A percentile compares a stretch with the other conserved stretches of the same genome.
Conservation (phyloP, 495 filamentous ascomycete species). For the Podospora fimiseda region DNA sequence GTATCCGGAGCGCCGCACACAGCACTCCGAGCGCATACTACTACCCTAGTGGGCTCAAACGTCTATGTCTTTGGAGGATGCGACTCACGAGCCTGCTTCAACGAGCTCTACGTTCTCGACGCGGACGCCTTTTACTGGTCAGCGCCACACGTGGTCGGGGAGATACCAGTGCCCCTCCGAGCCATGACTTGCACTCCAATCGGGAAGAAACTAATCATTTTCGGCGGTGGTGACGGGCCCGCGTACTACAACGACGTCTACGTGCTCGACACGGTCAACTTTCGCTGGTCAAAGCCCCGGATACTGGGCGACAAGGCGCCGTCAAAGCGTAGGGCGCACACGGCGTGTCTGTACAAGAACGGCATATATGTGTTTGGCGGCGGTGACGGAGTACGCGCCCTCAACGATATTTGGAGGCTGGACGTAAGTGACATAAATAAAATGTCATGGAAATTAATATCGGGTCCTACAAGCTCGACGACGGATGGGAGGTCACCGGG, state of each 20-base stretch:
- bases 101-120: slow-evolving; percentile 59
- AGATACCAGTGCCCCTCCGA: slow-evolving; percentile 53
- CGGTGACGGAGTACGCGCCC: slow-evolving; percentile 56
- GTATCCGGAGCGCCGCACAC: slow-evolving; percentile 51
- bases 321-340: slow-evolving; percentile 54
- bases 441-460: slow-evolving; percentile 58
- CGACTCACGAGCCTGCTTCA: slow-evolving; percentile 57
- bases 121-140: slow-evolving; percentile 61
- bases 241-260: slow-evolving; percentile 66
- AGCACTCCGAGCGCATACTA: slow-evolving; percentile 56
- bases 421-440: slow-evolving; percentile 57
- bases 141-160: slow-evolving; percentile 51
- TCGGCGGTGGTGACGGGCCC: slow-evolving; percentile 60
- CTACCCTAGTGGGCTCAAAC: slow-evolving; percentile 53
- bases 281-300: slow-evolving; percentile 51
- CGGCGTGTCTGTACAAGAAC: slow-evolving; percentile 59
- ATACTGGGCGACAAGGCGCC: slow-evolving; percentile 48
- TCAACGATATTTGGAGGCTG: slow-evolving; percentile 62
- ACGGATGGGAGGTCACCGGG: slow-evolving; percentile 7
- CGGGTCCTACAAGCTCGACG: slow-evolving; percentile 25
- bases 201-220: slow-evolving; percentile 58
- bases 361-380: slow-evolving; percentile 64
- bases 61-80: slow-evolving; percentile 63
- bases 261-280: slow-evolving; percentile 59
- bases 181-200: slow-evolving; percentile 64